These are phyloP conservation scores for Rhynchospora pubera DNA, from an alignment of 176 grass and related monocot genomes.

Conservation along the genomic window DNA sequence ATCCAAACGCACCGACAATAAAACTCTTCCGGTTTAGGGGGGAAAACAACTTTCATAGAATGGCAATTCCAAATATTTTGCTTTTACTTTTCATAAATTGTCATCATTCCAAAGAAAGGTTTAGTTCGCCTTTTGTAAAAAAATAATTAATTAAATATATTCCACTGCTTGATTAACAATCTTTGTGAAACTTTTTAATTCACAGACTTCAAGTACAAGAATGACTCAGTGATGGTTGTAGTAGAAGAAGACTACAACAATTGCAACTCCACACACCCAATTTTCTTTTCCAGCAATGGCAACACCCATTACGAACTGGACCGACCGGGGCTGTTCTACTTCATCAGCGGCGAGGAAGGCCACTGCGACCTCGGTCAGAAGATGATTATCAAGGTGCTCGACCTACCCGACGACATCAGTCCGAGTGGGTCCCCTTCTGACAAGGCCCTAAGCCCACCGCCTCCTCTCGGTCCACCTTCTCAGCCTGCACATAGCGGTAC, in stretches of 20 bases:
- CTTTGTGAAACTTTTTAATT: background rate
- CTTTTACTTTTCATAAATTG: no score
- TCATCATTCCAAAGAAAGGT: background rate
- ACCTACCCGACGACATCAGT: background rate
- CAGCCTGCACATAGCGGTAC: background rate
- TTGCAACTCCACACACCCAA: conserved; percentile 46
- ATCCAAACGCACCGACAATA: no score
- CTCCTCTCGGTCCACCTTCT: conserved; percentile 21
- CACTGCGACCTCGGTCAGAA: conserved; percentile 76
- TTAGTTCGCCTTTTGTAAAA: background rate
- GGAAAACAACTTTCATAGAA: no score
- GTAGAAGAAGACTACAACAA: conserved; percentile 59
- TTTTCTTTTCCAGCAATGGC: conserved; percentile 78
- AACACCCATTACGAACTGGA: conserved; percentile 41
- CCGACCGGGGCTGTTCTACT: conserved; percentile 42
- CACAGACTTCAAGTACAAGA: conserved; percentile 70
- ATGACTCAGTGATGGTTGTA: conserved; percentile 76
- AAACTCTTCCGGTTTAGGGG: background rate
- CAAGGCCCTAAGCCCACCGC: background rate
- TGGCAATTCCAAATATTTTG: no score
- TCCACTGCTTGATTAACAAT: background rate
- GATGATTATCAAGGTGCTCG: conserved; percentile 64
- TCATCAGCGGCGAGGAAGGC: conserved; percentile 64
- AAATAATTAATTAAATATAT: background rate
- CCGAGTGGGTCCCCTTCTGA: conserved; percentile 14